Evolutionary conservation across 2,329 filamentous ascomycete genomes (phyloP), one percentile per base, ranked within the genome.

Genomic region (Aureobasidium namibiae): DNA sequence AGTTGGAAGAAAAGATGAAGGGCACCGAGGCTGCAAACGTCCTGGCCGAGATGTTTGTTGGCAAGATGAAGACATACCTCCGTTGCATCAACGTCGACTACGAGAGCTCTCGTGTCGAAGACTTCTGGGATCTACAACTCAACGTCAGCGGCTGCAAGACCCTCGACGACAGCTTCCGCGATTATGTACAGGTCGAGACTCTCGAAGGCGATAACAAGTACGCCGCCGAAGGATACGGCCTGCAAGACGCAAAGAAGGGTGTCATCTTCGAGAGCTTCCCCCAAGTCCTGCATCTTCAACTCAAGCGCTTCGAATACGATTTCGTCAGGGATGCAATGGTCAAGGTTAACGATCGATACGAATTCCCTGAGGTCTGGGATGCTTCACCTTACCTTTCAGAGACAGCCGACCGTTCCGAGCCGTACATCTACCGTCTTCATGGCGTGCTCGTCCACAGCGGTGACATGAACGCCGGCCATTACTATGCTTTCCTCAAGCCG

Each of bases 191-290:
- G 68, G 92, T 96, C 36, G 94, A 99, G 74, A 95, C 92, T 34
- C 87, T 99, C 73, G 92, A 97, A 65, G 94, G 94, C 41, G 95
- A 99, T 72, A 99, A 99, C 77, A 95, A 97, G 73, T 99, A 99
- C 70, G 94, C 90, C 72, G 94, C 94, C 1, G 88, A 95, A 66
- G 85, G 94, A 49, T 87, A 89, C 76, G 94, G 94, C 67, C 80
- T 97, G 41, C 94, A 99, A 71, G 94, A 99, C 71, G 94, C 94
- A 54, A 92, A 90, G 77, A 99, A 99, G 74, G 94, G 94, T 56
- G 94, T 96, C 65, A 96, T 99, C 63, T 99, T 99, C 71, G 90
- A 91, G 70, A 89, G 86, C 67, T 97, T 97, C 70, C 94, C 94
- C 0, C 89, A 95, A 56, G 91, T 99, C 2, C 78, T 99, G 23